Evolutionary conservation across 768 basidiomycete genomes (phyloP).

Genomic region (Xerocomellus dryophilus): DNA sequence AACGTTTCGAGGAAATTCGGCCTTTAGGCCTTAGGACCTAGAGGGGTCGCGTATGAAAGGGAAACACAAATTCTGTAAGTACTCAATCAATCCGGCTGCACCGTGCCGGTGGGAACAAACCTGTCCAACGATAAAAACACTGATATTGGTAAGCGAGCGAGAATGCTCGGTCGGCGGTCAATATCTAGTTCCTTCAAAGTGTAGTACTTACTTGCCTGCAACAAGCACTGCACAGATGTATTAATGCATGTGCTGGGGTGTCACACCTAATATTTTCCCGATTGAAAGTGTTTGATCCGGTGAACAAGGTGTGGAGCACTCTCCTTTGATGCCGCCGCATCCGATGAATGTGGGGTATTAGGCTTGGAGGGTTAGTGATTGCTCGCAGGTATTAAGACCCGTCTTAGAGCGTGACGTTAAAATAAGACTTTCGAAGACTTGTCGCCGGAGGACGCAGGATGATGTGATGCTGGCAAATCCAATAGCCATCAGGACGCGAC

Average conservation of each 20-base stretch:
- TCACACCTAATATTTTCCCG: neutral
- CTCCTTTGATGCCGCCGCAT: neutral
- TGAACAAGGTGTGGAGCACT: neutral
- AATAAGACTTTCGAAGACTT: too few species aligned
- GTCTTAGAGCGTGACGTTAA: neutral
- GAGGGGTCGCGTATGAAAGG: slow-evolving; percentile 9
- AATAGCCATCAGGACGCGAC: neutral
- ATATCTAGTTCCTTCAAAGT: neutral
- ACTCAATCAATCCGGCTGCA: neutral
- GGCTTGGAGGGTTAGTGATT: too few species aligned
- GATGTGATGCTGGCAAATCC: neutral
- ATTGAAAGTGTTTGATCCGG: neutral
- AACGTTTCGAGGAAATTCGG: neutral
- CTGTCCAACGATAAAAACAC: neutral
- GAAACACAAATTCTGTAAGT: neutral
- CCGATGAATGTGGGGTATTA: too few species aligned
- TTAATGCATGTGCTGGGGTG: neutral
- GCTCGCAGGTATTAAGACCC: too few species aligned
- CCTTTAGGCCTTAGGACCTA: slow-evolving; percentile 15
- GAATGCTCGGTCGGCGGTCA: neutral
- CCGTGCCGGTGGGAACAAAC: neutral
- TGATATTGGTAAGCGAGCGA: neutral
- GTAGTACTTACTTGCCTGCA: neutral
- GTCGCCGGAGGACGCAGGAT: neutral
- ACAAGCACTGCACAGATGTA: neutral